These are phyloP conservation scores for Populus hybrid DNA, from an alignment of 441 rosid genomes.

Conservation along the genomic window DNA sequence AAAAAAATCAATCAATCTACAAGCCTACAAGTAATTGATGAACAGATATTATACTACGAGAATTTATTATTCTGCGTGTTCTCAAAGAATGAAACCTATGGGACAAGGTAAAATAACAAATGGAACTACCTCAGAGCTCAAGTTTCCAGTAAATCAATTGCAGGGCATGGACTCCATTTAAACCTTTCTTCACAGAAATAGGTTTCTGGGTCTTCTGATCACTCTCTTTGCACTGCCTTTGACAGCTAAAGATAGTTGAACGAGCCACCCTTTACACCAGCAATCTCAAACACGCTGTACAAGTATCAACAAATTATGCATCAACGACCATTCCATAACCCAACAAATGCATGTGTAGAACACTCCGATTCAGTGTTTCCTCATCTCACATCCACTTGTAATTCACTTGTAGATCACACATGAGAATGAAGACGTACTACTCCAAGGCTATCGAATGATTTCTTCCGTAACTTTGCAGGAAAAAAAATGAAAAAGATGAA, in stretches of 20 bases:
- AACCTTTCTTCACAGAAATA: background rate
- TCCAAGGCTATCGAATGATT: background rate
- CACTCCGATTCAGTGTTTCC: background rate
- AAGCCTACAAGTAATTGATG: background rate
- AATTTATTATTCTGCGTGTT: background rate
- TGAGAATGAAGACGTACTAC: background rate
- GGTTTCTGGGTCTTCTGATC: background rate
- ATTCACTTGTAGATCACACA: background rate
- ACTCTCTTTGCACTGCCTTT: background rate
- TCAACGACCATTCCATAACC: background rate
- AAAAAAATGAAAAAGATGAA: background rate
- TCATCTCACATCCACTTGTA: background rate
- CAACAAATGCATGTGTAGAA: background rate
- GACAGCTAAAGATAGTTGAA: background rate
- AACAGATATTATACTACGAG: background rate
- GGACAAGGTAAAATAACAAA: background rate
- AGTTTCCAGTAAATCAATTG: background rate
- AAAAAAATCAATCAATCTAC: background rate
- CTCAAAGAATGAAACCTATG: background rate
- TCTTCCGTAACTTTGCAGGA: background rate
- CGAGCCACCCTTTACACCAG: background rate
- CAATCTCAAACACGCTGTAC: conserved; percentile 15
- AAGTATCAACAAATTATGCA: background rate
- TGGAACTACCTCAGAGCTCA: background rate
- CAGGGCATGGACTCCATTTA: background rate